Evolutionary conservation across 2,329 filamentous ascomycete species (phyloP).

Genomic region (Xylaria multiplex): DNA sequence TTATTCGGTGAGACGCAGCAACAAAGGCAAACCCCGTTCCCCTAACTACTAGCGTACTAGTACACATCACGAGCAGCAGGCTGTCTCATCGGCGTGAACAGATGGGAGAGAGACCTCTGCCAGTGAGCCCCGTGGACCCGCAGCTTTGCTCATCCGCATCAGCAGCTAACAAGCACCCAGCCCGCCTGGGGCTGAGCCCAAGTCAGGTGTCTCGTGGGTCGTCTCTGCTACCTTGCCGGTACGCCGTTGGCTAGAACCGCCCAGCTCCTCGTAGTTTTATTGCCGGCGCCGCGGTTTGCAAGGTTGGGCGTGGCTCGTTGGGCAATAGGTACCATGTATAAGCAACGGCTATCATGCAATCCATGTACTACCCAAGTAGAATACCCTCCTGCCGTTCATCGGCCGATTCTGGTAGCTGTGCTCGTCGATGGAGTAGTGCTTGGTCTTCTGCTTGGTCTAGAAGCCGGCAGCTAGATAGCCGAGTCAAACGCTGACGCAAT

Average conservation of each 20-base stretch:
- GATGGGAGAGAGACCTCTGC: background rate
- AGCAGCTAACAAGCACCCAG: constrained; percentile 6
- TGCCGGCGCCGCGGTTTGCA: constrained; percentile 9
- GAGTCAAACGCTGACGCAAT: constrained; percentile 38
- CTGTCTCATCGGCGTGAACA: constrained; percentile 28
- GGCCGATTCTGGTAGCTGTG: constrained; percentile 1
- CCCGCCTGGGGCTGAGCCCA: constrained; percentile 30
- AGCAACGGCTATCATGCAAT: background rate
- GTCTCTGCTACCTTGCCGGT: background rate
- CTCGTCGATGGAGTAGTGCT: too few relatives aligned
- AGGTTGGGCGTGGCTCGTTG: constrained; percentile 24
- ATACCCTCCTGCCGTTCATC: background rate
- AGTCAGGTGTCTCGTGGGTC: constrained; percentile 28
- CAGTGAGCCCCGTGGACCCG: constrained; percentile 24
- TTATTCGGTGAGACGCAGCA: background rate
- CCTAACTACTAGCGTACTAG: background rate
- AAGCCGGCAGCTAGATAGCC: constrained; percentile 8
- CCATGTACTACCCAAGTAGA: background rate
- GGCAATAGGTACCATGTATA: background rate
- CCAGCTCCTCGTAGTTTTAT: background rate
- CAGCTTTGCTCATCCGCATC: constrained; percentile 14
- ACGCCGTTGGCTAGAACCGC: background rate
- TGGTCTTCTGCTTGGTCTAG: constrained; percentile 7
- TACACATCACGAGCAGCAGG: constrained; percentile 30
- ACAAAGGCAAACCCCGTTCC: background rate